Conservation (phyloP, 495 filamentous ascomycete species). For the Echria macrotheca region DNA sequence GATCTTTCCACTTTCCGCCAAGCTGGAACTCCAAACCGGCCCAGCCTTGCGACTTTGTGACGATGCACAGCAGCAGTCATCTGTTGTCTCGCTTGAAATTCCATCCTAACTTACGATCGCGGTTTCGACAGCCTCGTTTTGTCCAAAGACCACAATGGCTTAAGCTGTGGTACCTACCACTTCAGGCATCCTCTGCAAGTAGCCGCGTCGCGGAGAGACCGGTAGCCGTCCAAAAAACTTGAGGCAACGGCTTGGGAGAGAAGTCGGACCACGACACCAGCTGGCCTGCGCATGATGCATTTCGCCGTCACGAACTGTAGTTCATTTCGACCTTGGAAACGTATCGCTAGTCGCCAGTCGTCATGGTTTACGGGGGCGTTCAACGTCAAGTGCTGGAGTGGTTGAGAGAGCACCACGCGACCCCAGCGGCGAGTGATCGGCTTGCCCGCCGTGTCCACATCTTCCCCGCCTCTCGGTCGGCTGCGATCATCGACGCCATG, state of each 20-base stretch:
- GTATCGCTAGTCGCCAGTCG: too few species aligned
- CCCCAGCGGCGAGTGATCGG: constrained; percentile 10
- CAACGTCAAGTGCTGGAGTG: constrained; percentile 13
- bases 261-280: too few species aligned
- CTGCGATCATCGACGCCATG: not conserved
- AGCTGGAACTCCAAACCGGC: not conserved
- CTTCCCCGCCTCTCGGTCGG: not conserved
- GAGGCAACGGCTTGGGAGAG: too few species aligned
- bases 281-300: too few species aligned
- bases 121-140: not conserved
- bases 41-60: too few species aligned
- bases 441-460: constrained; percentile 1
- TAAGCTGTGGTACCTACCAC: not conserved
- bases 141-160: not conserved
- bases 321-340: not conserved
- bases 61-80: too few species aligned
- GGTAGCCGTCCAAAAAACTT: too few species aligned
- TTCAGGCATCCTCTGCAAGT: not conserved
- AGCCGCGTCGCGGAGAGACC: not conserved
- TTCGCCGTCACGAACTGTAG: constrained; percentile 1
- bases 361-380: constrained; percentile 9
- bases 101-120: too few species aligned
- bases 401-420: constrained; percentile 16
- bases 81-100: too few species aligned
- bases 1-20: not conserved